A percentile compares a stretch with the other conserved stretches of the same genome.
phyloP scores from a whole-genome alignment of 2,329 filamentous ascomycete genomes.

The Trichoderma lentiforme region DNA sequence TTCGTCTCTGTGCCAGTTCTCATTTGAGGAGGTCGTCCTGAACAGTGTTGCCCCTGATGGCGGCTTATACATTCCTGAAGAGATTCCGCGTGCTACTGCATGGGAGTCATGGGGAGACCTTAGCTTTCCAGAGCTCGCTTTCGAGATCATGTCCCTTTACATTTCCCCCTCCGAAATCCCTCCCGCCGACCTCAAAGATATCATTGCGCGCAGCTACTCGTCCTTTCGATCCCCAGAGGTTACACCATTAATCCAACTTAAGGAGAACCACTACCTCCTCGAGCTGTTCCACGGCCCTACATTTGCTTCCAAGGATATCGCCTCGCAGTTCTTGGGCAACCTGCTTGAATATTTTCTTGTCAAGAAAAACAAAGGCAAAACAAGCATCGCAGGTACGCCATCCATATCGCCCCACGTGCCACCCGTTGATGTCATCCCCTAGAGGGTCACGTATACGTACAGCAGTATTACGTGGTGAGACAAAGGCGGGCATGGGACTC shows the following conservation, averaged over 20 bases:
- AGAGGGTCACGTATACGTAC: conserved; percentile 6
- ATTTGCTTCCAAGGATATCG: conserved; percentile 88
- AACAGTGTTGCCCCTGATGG: conserved; percentile 85
- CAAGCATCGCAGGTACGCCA: conserved; percentile 45
- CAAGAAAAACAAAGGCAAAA: conserved; percentile 67
- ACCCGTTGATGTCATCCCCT: neutral
- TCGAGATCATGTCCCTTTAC: conserved; percentile 81
- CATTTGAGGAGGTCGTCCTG: conserved; percentile 86
- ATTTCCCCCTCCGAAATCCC: conserved; percentile 84
- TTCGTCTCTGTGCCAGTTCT: conserved; percentile 54
- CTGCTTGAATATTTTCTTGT: conserved; percentile 86
- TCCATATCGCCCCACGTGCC: neutral
- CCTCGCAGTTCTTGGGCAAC: conserved; percentile 93
- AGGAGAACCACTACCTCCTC: conserved; percentile 76
- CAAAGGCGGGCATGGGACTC: neutral
- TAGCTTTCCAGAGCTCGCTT: conserved; percentile 77
- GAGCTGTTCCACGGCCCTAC: conserved; percentile 97
- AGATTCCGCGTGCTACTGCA: conserved; percentile 54
- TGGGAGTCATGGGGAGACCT: conserved; percentile 66
- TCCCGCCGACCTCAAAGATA: conserved; percentile 70
- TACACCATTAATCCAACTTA: conserved; percentile 76
- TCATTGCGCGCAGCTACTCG: conserved; percentile 81
- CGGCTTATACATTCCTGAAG: conserved; percentile 84
- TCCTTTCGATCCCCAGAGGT: conserved; percentile 69
- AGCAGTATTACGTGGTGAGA: neutral